Conservation (phyloP, 495 filamentous ascomycete species). For the Cercophora sp. region DNA sequence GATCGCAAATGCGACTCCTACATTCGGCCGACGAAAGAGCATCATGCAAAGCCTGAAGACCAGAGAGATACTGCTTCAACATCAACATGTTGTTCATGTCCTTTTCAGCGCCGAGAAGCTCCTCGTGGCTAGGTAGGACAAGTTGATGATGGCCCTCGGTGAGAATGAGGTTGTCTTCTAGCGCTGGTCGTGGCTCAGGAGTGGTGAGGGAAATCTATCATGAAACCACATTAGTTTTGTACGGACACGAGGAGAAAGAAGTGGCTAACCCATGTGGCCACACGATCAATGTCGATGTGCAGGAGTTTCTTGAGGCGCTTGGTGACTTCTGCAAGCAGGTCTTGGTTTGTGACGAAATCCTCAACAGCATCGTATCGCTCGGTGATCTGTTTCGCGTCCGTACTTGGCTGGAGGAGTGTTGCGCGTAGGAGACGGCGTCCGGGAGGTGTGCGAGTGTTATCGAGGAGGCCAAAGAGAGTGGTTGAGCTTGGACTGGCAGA, state of each 20-base stretch:
- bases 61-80: slow-evolving; percentile 60
- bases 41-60: slow-evolving; percentile 63
- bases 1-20: slow-evolving; percentile 50
- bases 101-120: slow-evolving; percentile 19
- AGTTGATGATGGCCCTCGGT: slow-evolving; percentile 32
- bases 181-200: background rate
- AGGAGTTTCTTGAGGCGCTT: slow-evolving; percentile 43
- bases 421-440: slow-evolving; percentile 74
- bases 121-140: slow-evolving; percentile 46
- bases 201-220: background rate
- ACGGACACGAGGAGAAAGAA: background rate
- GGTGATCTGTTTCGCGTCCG: slow-evolving; percentile 55
- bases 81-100: slow-evolving; percentile 29
- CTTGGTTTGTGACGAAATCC: slow-evolving; percentile 77
- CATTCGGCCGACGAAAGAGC: slow-evolving; percentile 63
- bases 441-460: slow-evolving; percentile 83
- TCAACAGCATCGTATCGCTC: slow-evolving; percentile 78
- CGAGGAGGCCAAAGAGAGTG: slow-evolving; percentile 75
- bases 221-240: background rate
- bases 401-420: slow-evolving; percentile 88
- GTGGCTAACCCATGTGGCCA: slow-evolving; percentile 17
- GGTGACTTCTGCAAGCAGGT: slow-evolving; percentile 77
- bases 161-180: slow-evolving; percentile 15
- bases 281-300: slow-evolving; percentile 22
- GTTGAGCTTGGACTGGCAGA: slow-evolving; percentile 67